Conservation (phyloP, 2,329 filamentous ascomycete species). For the Endocalyx cinctus region DNA sequence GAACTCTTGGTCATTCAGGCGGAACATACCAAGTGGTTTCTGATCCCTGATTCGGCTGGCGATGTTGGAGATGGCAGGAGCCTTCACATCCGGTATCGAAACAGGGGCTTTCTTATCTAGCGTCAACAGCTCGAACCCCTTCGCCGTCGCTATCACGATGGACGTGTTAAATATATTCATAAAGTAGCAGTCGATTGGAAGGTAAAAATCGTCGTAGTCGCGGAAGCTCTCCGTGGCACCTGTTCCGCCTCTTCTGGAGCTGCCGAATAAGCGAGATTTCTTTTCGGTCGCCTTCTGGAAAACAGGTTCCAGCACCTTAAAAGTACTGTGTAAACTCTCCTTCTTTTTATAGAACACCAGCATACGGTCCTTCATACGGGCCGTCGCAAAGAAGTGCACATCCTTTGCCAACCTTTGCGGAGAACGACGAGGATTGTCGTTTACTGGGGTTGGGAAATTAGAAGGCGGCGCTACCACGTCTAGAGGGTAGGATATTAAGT, state of each 20-base stretch:
- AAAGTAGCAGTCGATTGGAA: conserved; percentile 89
- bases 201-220: conserved; percentile 98
- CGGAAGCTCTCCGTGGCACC: conserved; percentile 92
- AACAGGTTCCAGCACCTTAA: conserved; percentile 95
- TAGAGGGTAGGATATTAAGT: conserved; percentile 87
- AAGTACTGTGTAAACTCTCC: conserved; percentile 85
- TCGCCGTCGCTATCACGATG: conserved; percentile 83
- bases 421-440: conserved; percentile 75
- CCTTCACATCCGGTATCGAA: conserved; percentile 83
- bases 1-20: conserved; percentile 87
- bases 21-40: conserved; percentile 91
- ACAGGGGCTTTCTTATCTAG: conserved; percentile 96
- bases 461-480: conserved; percentile 71
- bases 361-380: conserved; percentile 93
- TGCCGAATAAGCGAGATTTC: conserved; percentile 63
- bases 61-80: conserved; percentile 77
- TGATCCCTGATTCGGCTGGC: conserved; percentile 78
- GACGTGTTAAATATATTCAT: conserved; percentile 96
- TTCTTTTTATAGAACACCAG: conserved; percentile 97
- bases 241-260: conserved; percentile 48
- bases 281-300: conserved; percentile 88
- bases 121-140: conserved; percentile 92
- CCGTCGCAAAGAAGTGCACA: conserved; percentile 93
- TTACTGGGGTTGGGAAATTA: conserved; percentile 55
- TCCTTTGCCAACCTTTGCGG: conserved; percentile 90